These are phyloP conservation scores for Hirsutella rhossiliensis DNA, from an alignment of 2,329 filamentous ascomycete species.

Conservation along the genomic window DNA sequence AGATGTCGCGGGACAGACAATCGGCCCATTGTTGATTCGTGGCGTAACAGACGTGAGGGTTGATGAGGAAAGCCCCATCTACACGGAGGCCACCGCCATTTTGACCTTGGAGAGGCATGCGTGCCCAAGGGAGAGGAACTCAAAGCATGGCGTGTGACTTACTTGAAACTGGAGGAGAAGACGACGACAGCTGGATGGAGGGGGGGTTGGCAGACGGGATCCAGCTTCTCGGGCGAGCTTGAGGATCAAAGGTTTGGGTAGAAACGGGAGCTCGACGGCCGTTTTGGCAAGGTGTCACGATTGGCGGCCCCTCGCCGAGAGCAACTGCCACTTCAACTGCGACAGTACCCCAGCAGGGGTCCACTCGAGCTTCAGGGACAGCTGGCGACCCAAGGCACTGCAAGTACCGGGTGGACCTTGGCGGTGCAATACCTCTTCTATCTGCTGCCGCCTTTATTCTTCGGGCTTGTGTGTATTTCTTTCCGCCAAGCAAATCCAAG, in stretches of 20 bases:
- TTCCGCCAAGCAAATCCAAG: no score
- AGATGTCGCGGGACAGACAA: background rate
- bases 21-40: background rate
- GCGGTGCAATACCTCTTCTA: no score
- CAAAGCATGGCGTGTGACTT: background rate
- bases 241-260: background rate
- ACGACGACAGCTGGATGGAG: background rate
- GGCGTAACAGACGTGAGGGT: background rate
- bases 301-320: slow-evolving; percentile 6
- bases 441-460: no score
- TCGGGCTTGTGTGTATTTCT: no score
- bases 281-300: slow-evolving; percentile 23
- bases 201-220: background rate
- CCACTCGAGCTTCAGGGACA: background rate
- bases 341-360: slow-evolving; percentile 11
- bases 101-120: background rate
- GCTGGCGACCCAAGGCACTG: no score
- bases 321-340: background rate
- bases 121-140: background rate
- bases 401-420: no score
- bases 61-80: background rate
- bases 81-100: background rate
- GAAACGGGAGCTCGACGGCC: slow-evolving; percentile 5
- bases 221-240: no score
- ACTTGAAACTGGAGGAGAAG: background rate